A percentile compares a stretch with the other conserved stretches of the same genome.
phyloP scores from a whole-genome alignment of 2,329 filamentous ascomycete genomes.

The Fusarium udum region DNA sequence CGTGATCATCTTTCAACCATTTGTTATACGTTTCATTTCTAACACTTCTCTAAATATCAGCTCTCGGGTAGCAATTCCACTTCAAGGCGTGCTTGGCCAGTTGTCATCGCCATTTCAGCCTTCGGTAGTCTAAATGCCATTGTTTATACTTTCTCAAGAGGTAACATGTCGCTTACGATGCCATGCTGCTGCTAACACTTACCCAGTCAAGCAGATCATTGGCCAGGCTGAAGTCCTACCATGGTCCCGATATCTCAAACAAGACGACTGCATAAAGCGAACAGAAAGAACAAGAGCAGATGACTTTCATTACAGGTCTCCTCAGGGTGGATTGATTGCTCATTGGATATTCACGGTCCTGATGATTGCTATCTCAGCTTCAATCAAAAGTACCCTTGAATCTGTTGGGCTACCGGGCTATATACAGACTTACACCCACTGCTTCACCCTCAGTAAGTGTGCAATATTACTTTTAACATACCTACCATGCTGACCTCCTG shows the following conservation, averaged over 20 bases:
- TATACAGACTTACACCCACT: not conserved
- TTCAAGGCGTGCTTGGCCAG: not conserved
- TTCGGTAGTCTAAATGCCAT: not conserved
- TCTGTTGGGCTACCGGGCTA: not conserved
- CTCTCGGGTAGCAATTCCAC: not conserved
- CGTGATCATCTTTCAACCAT: not conserved
- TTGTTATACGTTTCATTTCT: not conserved
- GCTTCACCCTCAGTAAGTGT: not conserved
- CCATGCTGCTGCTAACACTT: not conserved
- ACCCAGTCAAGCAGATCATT: not conserved
- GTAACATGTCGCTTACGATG: accelerated
- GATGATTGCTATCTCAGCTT: not conserved
- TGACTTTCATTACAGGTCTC: not conserved
- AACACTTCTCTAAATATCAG: not conserved
- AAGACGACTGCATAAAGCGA: not conserved
- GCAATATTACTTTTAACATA: accelerated
- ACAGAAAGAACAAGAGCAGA: not conserved
- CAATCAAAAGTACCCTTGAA: not conserved
- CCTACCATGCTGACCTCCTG: not conserved
- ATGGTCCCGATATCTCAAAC: not conserved
- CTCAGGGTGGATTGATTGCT: not conserved
- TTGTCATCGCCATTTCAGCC: not conserved
- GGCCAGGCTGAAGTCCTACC: not conserved
- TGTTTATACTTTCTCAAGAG: not conserved
- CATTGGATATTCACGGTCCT: not conserved